These are phyloP conservation scores for Botrytis hyacinthi DNA, from an alignment of 2,329 filamentous ascomycete genomes.

Conservation along the genomic window DNA sequence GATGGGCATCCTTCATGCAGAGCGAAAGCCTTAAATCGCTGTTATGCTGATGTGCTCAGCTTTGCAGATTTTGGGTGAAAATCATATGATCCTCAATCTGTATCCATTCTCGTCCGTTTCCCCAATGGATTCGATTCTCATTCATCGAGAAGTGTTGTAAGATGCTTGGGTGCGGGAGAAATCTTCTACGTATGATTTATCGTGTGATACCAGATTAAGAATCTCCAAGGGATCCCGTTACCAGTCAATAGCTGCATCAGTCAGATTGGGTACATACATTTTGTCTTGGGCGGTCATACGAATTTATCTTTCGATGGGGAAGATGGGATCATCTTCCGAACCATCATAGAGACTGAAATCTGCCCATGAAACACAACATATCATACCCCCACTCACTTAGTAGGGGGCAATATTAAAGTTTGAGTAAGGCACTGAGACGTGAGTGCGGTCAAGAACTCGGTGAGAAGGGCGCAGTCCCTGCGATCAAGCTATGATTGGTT, in stretches of 20 bases:
- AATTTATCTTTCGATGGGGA: conserved; percentile 5
- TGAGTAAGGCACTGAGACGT: conserved; percentile 7
- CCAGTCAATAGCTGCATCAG: conserved; percentile 4
- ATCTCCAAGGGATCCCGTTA: conserved; percentile 19
- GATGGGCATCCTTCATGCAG: conserved; percentile 12
- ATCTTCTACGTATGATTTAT: conserved; percentile 25
- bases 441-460: conserved; percentile 19
- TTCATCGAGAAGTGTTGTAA: neutral
- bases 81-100: conserved; percentile 15
- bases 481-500: conserved; percentile 3
- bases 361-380: conserved; percentile 20
- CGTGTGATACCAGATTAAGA: conserved; percentile 27
- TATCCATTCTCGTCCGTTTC: neutral
- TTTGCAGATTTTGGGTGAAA: conserved; percentile 16
- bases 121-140: neutral
- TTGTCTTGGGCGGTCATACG: conserved; percentile 7
- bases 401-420: conserved; percentile 1
- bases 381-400: conserved; percentile 5
- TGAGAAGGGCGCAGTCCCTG: conserved; percentile 9
- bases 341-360: neutral
- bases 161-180: neutral
- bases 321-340: neutral
- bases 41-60: conserved; percentile 20
- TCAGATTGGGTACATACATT: neutral
- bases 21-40: neutral